These are phyloP conservation scores for Chenopodium berlandieri DNA, from an alignment of 148 eudicot genomes.

Conservation along the genomic window DNA sequence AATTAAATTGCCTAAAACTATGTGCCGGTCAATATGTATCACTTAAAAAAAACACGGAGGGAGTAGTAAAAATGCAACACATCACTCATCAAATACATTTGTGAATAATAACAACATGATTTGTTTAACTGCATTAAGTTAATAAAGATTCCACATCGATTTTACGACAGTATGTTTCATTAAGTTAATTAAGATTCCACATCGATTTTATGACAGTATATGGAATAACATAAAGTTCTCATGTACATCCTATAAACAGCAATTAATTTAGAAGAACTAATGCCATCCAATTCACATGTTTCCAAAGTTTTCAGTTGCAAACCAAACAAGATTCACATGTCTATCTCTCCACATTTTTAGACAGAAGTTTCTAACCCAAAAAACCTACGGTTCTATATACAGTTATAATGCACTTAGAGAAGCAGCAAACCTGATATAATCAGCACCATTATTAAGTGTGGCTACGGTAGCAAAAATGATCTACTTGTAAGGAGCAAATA, in stretches of 20 bases:
- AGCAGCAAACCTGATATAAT: constrained; percentile 35
- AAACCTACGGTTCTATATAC: neutral
- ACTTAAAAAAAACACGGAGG: no score
- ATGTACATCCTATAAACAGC: neutral
- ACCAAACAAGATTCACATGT: neutral
- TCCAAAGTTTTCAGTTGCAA: no score
- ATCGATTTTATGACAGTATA: neutral
- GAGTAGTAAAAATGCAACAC: neutral
- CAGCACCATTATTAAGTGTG: constrained; percentile 19
- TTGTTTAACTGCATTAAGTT: neutral
- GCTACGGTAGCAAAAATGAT: constrained; percentile 24
- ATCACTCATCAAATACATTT: neutral
- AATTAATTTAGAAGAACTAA: no score
- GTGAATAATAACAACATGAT: neutral
- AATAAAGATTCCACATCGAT: neutral
- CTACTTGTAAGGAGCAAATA: constrained; percentile 86
- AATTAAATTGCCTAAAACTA: no score
- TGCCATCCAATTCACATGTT: no score
- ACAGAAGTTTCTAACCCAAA: no score
- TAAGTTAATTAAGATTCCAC: no score
- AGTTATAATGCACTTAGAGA: neutral
- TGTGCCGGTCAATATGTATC: no score
- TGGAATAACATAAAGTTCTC: neutral
- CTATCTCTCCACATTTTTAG: neutral
- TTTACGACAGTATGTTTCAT: neutral